Evolutionary conservation across 73 alveolate species (phyloP).

Genomic region (Paramecium caudatum): DNA sequence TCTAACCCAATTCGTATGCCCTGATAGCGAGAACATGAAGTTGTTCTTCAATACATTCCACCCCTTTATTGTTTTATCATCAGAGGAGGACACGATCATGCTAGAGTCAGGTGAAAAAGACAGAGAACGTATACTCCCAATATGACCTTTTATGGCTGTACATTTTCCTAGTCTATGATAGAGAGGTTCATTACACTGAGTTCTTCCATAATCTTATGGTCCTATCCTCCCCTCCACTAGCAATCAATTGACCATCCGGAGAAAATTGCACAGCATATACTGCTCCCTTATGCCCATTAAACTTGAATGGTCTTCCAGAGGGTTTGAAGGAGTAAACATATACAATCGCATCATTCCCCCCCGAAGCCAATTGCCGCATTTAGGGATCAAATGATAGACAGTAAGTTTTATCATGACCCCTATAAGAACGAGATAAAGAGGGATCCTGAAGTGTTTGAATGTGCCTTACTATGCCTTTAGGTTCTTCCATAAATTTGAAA

Average conservation of each 20-base stretch:
- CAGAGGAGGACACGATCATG: constrained; percentile 94
- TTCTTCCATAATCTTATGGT: constrained; percentile 81
- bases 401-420: constrained; percentile 93
- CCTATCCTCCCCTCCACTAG: constrained; percentile 90
- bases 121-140: constrained; percentile 97
- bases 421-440: constrained; percentile 93
- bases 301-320: constrained; percentile 82
- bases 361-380: constrained; percentile 82
- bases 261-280: constrained; percentile 82
- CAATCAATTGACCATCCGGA: constrained; percentile 89
- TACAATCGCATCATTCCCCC: constrained; percentile 84
- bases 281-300: constrained; percentile 83
- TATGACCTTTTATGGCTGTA: constrained; percentile 93
- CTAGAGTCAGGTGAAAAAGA: constrained; percentile 96
- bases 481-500: constrained; percentile 12
- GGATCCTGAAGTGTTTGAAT: constrained; percentile 78
- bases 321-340: constrained; percentile 86
- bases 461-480: background rate
- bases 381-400: constrained; percentile 93
- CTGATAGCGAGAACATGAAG: constrained; percentile 93
- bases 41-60: constrained; percentile 94
- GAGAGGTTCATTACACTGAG: constrained; percentile 55
- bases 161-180: constrained; percentile 30
- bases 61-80: constrained; percentile 98
- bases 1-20: constrained; percentile 99